Base-by-base conservation (phyloP, 805 yeast species). In the Starmerella sp. region DNA sequence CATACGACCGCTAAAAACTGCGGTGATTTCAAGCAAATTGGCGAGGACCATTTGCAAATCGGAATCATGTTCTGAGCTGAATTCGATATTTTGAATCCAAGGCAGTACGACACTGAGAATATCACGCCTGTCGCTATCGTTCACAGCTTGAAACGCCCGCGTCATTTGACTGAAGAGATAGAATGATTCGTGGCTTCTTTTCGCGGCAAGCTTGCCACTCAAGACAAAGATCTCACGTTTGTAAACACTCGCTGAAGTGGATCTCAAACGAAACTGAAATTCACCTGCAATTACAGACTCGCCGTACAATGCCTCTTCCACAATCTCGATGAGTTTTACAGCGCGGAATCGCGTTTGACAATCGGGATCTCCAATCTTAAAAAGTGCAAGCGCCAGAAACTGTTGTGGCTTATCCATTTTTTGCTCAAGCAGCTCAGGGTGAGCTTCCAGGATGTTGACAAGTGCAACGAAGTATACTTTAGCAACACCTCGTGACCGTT, bases 41-140 rank as follows among this genome's bases (percentile, higher is more conserved):
- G 50, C 62, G 5, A 59, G 31, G 1, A 59, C 61, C 61, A 59
- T 58, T 32, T 59, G 62, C 7, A 60, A 48, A 5, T 57, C 62
- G 4, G 34, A 15, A 14, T 59, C 62, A 32, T 54, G 50, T n/a
- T 55, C 62, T 1, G 17, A 30, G 17, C 77, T 77, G 54, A 91
- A 72, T 46, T 83, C 86, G 45, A 90, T 82, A 2, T 83, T 79
- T 64, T 86, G 93, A n/a, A 90, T 80, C 97, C 97, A 93, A 1
- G 98, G 97, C 9, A 87, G 72, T 51, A 93, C 68, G 29, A 90
- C 82, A 0, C 93, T 81, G 54, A 91, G 70, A 11, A 91, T 76
- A 66, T 90, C 96, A 55, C 86, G 79, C 64, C 93, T 76, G 0
- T 85, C 77, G 29, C 77, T 76, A 51, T 74, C 73, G 41, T 76